phyloP scores from a whole-genome alignment of 192 early-diverging fungal genomes.

The Linderina pennispora region DNA sequence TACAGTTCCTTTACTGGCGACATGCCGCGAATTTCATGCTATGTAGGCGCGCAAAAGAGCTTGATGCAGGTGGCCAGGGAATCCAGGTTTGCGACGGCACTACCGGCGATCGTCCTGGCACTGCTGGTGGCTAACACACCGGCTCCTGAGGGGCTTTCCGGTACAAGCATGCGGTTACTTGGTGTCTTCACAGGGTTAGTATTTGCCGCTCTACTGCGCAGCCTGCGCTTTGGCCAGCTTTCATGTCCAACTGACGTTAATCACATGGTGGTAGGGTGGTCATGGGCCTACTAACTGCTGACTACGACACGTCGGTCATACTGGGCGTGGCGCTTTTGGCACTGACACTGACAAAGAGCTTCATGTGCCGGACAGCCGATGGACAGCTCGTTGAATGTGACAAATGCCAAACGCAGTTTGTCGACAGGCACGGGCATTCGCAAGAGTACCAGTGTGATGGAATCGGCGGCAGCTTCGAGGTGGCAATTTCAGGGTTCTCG shows the following conservation, averaged over 20 bases:
- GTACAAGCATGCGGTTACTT: slow-evolving; percentile 38
- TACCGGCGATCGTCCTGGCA: slow-evolving; percentile 25
- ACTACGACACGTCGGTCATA: slow-evolving; percentile 50
- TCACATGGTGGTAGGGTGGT: slow-evolving; percentile 46
- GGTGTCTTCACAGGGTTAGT: slow-evolving; percentile 33
- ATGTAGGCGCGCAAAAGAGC: slow-evolving; percentile 37
- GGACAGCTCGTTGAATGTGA: slow-evolving; percentile 49
- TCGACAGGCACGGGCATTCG: slow-evolving; percentile 20
- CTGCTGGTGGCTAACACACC: slow-evolving; percentile 27
- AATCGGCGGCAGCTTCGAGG: slow-evolving; percentile 53
- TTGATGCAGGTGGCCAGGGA: slow-evolving; percentile 11
- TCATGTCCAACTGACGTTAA: no score
- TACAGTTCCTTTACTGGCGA: no score
- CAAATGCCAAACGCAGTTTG: slow-evolving; percentile 39
- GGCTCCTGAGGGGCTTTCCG: slow-evolving; percentile 17
- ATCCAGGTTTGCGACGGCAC: slow-evolving; percentile 25
- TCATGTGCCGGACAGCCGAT: slow-evolving; percentile 51
- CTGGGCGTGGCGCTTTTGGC: slow-evolving; percentile 48
- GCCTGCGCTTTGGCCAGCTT: background rate
- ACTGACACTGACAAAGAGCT: slow-evolving; percentile 56
- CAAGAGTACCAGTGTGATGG: slow-evolving; percentile 53
- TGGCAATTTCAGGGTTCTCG: slow-evolving; percentile 56
- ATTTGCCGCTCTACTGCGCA: background rate
- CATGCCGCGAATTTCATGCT: no score
- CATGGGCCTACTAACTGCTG: slow-evolving; percentile 48